Evolutionary conservation across 805 yeast genomes (phyloP), one percentile per base, ranked within the genome.

Genomic region (Candida ipomoeae): DNA sequence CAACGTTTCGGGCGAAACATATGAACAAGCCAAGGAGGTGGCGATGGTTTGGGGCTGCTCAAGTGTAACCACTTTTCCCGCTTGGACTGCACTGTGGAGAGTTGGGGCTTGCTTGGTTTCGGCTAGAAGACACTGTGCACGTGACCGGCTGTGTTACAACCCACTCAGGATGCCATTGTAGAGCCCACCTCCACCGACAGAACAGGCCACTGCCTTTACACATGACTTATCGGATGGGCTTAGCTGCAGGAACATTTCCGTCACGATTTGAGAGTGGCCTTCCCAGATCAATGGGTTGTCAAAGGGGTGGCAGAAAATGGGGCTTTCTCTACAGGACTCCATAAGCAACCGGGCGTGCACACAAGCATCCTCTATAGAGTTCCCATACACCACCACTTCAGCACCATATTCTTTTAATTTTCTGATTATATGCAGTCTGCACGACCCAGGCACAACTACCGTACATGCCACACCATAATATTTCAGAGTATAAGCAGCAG

Each of bases 31-130:
- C 48, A 85, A 70, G 0, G 86, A 80, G 2, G 82, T 75, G 2
- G 90, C 91, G 48, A 85, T 66, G 7, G 87, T 79, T 18, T 70
- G 62, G 5, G 78, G 75, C 35, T 78, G 74, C 2, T 69, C 65
- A 23, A 84, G 65, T 13, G 63, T 62, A 8, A 82, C 74, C 7
- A 73, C 72, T 43, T 71, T 57, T 6, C 77, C 74, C 0, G 77
- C 74, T 36, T 68, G 65, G 42, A 85, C 63, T 0, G 87, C 77
- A 40, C 69, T 69, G 56, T 75, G 66, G 50, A 85, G 75, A 0
- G 85, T 80, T 10, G 85, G 83, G 13, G 84, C 82, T 18, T 83
- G 84, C n/a, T 63, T 67, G 0, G 89, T 82, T 60, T 85, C 90
- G 3, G 83, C 75, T 14, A 51, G 79, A 69, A 55, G 70, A 51